A percentile compares a stretch with the other conserved stretches of the same genome.
These are phyloP conservation scores for Powellomyces hirtus DNA, from an alignment of 192 early-diverging fungal species.

Conservation along the genomic window DNA sequence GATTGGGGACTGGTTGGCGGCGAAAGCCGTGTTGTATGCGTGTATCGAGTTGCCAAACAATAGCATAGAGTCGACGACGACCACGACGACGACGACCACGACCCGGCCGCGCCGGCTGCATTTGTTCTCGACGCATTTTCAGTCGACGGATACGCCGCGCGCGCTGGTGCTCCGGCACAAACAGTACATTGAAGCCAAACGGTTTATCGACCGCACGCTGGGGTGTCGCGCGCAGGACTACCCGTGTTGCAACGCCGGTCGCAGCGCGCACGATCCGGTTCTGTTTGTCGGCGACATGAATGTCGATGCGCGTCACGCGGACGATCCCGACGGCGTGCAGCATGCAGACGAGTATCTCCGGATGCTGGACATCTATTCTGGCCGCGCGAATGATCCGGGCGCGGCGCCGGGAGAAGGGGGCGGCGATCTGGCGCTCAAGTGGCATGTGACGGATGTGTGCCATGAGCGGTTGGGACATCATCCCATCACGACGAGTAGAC, in stretches of 20 bases:
- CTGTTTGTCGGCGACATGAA: slow-evolving; percentile 71
- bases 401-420: not conserved
- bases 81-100: not conserved
- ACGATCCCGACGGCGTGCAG: slow-evolving; percentile 8
- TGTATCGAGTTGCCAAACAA: slow-evolving; percentile 47
- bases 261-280: slow-evolving; percentile 52
- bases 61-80: not conserved
- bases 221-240: slow-evolving; percentile 8
- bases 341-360: slow-evolving; percentile 14
- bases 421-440: not conserved
- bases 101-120: slow-evolving; percentile 39
- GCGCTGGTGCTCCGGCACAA: slow-evolving; percentile 45
- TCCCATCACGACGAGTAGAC: slow-evolving; percentile 24
- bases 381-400: not conserved
- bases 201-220: slow-evolving; percentile 59
- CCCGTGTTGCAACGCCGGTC: slow-evolving; percentile 6
- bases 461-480: slow-evolving; percentile 6
- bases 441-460: slow-evolving; percentile 1
- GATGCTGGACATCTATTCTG: slow-evolving; percentile 24
- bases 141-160: slow-evolving; percentile 45
- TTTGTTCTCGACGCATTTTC: slow-evolving; percentile 76
- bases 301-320: slow-evolving; percentile 42
- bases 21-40: slow-evolving; percentile 76
- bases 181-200: slow-evolving; percentile 63
- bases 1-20: slow-evolving; percentile 46